Evolutionary conservation across 2,329 filamentous ascomycete genomes (phyloP).

Genomic region (Botrytis elliptica): DNA sequence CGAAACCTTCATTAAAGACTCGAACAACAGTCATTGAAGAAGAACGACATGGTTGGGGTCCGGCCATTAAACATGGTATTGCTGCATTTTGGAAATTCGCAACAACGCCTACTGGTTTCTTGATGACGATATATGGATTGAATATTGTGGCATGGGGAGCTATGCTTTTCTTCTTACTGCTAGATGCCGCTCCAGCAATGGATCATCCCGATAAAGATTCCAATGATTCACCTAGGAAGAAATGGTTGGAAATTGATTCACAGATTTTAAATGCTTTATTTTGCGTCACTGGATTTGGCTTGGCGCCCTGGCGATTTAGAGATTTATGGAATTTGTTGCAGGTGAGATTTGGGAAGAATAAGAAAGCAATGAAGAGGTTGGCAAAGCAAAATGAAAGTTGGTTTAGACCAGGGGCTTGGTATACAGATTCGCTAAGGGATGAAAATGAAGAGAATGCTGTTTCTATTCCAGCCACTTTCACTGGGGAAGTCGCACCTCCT

Average conservation of each 20-base stretch:
- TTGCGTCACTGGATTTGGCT: slow-evolving; percentile 33
- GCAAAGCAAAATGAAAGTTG: slow-evolving; percentile 71
- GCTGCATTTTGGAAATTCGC: slow-evolving; percentile 69
- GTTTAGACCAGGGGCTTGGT: slow-evolving; percentile 68
- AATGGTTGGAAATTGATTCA: slow-evolving; percentile 69
- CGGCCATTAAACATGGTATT: slow-evolving; percentile 55
- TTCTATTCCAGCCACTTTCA: slow-evolving; percentile 57
- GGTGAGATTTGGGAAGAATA: slow-evolving; percentile 54
- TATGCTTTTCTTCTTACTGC: slow-evolving; percentile 84
- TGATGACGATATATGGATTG: slow-evolving; percentile 74
- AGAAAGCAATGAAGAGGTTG: slow-evolving; percentile 59
- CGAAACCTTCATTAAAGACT: neutral
- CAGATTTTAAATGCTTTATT: slow-evolving; percentile 31
- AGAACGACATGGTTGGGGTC: slow-evolving; percentile 44
- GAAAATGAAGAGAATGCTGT: slow-evolving; percentile 54
- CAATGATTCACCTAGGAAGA: slow-evolving; percentile 68
- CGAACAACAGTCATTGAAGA: neutral
- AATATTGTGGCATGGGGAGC: slow-evolving; percentile 85
- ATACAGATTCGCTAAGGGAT: slow-evolving; percentile 48
- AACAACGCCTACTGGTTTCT: slow-evolving; percentile 69
- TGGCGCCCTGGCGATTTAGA: slow-evolving; percentile 77
- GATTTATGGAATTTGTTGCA: slow-evolving; percentile 70
- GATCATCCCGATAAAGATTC: slow-evolving; percentile 66
- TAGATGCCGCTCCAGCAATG: slow-evolving; percentile 70
- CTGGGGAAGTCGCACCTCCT: slow-evolving; percentile 63